These are phyloP conservation scores for Trichoderma endophyticum DNA, from an alignment of 2,329 filamentous ascomycete genomes.

Conservation along the genomic window DNA sequence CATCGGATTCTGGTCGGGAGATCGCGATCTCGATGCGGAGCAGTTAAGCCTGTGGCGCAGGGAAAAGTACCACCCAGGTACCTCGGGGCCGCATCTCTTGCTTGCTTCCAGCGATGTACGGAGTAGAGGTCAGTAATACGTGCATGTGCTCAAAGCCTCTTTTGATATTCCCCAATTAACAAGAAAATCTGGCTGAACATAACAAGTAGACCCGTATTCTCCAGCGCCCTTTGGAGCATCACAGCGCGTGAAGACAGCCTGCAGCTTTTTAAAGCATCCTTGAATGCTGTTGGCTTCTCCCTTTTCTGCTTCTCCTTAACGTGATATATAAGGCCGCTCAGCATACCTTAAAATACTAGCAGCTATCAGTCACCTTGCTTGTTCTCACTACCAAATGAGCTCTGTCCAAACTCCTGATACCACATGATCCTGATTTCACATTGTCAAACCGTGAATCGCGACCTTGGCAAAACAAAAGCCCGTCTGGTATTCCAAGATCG, in stretches of 20 bases:
- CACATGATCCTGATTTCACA: not conserved
- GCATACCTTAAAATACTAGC: not conserved
- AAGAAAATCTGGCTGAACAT: not conserved
- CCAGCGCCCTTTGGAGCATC: not conserved
- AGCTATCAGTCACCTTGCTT: not conserved
- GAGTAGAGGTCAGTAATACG: not conserved
- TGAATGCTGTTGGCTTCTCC: not conserved
- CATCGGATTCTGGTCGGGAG: not conserved
- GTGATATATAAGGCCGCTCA: not conserved
- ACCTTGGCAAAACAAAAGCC: not conserved
- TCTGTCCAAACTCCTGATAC: not conserved
- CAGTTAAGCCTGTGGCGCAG: not conserved
- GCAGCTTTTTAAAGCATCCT: too few species aligned
- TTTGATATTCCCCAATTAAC: not conserved
- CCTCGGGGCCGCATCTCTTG: not conserved
- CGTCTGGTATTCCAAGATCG: not conserved
- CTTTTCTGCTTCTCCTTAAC: not conserved
- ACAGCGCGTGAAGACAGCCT: not conserved
- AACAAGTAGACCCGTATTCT: not conserved
- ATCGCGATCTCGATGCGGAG: constrained; percentile 1
- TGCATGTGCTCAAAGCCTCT: not conserved
- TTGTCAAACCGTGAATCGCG: not conserved
- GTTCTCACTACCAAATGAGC: not conserved
- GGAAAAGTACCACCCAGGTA: not conserved
- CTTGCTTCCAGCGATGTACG: not conserved